Evolutionary conservation across 2,329 filamentous ascomycete species (phyloP), one percentile per base, ranked within the genome.

Genomic region (Aspergillus quadrilineatus): DNA sequence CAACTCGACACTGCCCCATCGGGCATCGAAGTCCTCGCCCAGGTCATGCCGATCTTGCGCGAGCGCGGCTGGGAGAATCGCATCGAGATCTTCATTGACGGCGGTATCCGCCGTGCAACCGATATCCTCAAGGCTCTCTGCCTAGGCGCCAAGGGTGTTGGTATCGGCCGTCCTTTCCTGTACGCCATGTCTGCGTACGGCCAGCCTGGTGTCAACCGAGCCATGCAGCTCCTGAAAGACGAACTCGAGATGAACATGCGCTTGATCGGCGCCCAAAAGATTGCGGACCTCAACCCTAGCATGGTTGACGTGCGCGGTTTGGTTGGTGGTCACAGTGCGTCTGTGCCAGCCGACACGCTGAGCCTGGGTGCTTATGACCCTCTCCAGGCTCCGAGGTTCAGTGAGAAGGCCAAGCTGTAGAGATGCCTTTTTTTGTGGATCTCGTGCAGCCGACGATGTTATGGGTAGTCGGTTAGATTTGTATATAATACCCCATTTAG

Each of bases 201-300:
- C 1, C 77, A 90, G 58, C 81, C 87, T 2, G 94, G 94, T 61
- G 93, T 97, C 17, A 90, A 95, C 69, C 84, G 90, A 34, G 94
- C 94, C 32, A 96, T 97, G 89, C 89, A 92, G 75, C 78, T 96
- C 57, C 82, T 96, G 65, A 92, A 90, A 78, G 94, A 97, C 69
- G 94, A 99, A 82, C 90, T 99, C 85, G 92, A 95, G 79, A 97
- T 97, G 93, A 94, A 93, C 70, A 97, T 99, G 94, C 85, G 94
- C 6, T 79, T 99, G 61, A 91, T 99, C 65, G 94, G 94, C 8
- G 89, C 86, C 57, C 84, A 82, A 17, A 86, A 77, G 58, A 74
- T 99, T 32, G 85, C 86, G 36, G 86, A 99, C 65, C 77, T 99
- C 60, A 90, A 89, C 60, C 88, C 92, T 0, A 86, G 85, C 28